Conservation (phyloP, 163 green algal genomes). For the Chlorella variabilis region DNA sequence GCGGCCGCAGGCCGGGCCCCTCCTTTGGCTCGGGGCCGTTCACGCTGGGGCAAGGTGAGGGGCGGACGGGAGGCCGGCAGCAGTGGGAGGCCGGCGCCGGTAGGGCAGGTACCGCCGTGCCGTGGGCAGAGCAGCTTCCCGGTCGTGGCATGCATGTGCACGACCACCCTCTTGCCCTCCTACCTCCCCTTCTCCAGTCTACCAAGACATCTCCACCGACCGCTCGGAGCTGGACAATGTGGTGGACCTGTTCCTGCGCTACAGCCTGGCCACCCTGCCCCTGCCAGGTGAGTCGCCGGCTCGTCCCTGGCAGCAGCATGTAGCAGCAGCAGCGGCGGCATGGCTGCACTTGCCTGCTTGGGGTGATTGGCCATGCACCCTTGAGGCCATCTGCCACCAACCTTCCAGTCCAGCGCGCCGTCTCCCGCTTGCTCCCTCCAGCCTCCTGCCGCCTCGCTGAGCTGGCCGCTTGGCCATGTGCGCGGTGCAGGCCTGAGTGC, state of each 20-base stretch:
- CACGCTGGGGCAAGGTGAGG: slow-evolving; percentile 62
- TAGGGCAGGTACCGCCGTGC: no score
- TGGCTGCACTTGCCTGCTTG: background rate
- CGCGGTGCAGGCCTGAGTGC: background rate
- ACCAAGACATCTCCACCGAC: slow-evolving; percentile 61
- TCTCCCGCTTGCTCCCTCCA: no score
- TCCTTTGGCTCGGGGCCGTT: slow-evolving; percentile 57
- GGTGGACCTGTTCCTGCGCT: slow-evolving; percentile 59
- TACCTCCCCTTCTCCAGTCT: no score
- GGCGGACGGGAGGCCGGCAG: no score
- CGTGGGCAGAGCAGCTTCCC: no score
- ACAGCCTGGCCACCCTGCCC: slow-evolving; percentile 32
- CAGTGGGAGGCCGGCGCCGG: no score
- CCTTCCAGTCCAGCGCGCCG: no score
- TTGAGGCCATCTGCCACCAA: background rate
- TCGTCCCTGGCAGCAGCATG: background rate
- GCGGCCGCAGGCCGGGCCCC: slow-evolving; percentile 63
- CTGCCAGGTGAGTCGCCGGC: background rate
- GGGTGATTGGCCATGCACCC: background rate
- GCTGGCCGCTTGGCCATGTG: no score
- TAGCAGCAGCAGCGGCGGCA: background rate
- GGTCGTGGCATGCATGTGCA: no score
- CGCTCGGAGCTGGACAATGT: slow-evolving; percentile 69
- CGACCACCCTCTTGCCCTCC: no score
- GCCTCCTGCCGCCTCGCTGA: no score